Conservation (phyloP, 2,329 filamentous ascomycete genomes). For the Colletotrichum siamense region DNA sequence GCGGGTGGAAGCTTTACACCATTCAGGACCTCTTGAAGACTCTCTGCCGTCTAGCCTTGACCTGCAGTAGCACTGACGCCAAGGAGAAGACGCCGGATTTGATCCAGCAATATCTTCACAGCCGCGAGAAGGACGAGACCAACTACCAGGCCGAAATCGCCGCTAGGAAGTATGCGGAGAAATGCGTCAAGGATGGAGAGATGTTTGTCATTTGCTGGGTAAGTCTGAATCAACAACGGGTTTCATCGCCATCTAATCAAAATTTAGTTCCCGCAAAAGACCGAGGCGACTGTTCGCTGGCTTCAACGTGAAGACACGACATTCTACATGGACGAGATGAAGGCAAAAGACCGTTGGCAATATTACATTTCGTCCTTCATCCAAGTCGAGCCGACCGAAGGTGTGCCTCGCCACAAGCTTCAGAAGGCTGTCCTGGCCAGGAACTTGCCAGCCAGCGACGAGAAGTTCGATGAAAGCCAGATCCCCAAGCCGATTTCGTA, state of each 20-base stretch:
- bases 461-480: conserved; percentile 67
- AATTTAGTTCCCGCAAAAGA: conserved; percentile 67
- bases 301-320: conserved; percentile 73
- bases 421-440: conserved; percentile 74
- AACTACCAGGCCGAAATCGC: conserved; percentile 90
- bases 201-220: conserved; percentile 91
- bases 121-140: conserved; percentile 82
- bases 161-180: conserved; percentile 90
- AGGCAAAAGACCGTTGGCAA: conserved; percentile 84
- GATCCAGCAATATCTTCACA: conserved; percentile 83
- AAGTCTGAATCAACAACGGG: conserved; percentile 44
- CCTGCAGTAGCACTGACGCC: conserved; percentile 83
- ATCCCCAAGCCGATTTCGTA: conserved; percentile 66
- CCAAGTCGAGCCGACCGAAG: conserved; percentile 87
- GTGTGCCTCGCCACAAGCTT: conserved; percentile 68
- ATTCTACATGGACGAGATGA: conserved; percentile 88
- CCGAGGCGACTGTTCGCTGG: conserved; percentile 75
- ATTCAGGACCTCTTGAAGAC: conserved; percentile 87
- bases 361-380: conserved; percentile 95
- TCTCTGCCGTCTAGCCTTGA: conserved; percentile 79
- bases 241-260: conserved; percentile 32
- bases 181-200: conserved; percentile 90
- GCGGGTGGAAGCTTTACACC: conserved; percentile 92
- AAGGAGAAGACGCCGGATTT: conserved; percentile 96
- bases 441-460: conserved; percentile 69